Conservation (phyloP, 2,329 filamentous ascomycete genomes). For the Colletotrichum gloeosporioides region DNA sequence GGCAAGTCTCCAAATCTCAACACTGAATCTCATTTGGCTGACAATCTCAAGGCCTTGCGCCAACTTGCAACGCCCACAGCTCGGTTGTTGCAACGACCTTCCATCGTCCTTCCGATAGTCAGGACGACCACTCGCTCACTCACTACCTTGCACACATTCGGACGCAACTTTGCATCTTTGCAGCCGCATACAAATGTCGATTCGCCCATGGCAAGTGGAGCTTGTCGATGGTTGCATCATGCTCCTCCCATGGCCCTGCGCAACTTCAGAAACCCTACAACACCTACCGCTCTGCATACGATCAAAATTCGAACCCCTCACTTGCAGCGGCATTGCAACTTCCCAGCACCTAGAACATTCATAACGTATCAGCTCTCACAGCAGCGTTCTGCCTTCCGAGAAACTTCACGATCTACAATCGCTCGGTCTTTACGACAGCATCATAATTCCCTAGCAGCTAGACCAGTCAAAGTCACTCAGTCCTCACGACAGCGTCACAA, state of each 20-base stretch:
- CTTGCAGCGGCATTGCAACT: fast-evolving
- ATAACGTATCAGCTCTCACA: background rate
- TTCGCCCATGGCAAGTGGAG: background rate
- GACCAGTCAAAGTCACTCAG: background rate
- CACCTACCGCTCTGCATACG: background rate
- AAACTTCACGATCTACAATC: fast-evolving
- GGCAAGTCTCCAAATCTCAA: background rate
- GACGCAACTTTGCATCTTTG: background rate
- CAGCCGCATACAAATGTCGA: fast-evolving
- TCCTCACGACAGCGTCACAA: too few species aligned
- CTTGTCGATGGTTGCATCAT: fast-evolving
- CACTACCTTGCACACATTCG: background rate
- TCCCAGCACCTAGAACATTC: background rate
- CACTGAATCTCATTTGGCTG: background rate
- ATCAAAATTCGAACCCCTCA: fast-evolving
- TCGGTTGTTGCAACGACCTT: background rate
- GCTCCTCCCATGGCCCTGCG: background rate
- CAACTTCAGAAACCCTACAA: background rate
- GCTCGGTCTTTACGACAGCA: background rate
- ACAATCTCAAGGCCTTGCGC: background rate
- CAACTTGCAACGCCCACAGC: background rate
- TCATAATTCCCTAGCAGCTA: background rate
- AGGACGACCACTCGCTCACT: background rate
- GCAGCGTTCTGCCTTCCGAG: background rate
- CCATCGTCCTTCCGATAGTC: background rate